Percentiles rank a stretch among this genome's conserved stretches.
phyloP scores from a whole-genome alignment of 805 yeast species.

The Schwanniomyces pseudopolymorphus region DNA sequence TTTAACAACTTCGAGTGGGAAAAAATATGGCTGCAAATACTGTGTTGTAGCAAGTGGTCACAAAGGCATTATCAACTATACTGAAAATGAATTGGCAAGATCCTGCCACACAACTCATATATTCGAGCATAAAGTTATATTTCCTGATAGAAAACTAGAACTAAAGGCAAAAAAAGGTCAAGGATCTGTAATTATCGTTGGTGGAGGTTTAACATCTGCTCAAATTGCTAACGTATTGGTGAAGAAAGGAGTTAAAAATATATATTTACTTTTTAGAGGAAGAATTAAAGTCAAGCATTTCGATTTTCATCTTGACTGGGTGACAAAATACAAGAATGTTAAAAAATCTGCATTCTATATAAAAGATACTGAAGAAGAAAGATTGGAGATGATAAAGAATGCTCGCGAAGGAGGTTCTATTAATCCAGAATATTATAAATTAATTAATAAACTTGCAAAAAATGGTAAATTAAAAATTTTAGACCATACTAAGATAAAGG shows the following conservation, averaged over 20 bases:
- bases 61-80: constrained; percentile 30
- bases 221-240: constrained; percentile 43
- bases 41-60: constrained; percentile 39
- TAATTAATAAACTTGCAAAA: constrained; percentile 26
- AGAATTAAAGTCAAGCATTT: constrained; percentile 44
- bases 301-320: constrained; percentile 51
- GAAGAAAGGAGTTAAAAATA: constrained; percentile 25
- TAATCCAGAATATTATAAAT: constrained; percentile 43
- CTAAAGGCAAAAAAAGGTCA: constrained; percentile 9
- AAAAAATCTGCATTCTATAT: constrained; percentile 45
- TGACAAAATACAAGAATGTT: constrained; percentile 46
- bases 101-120: constrained; percentile 40
- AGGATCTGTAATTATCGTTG: constrained; percentile 35
- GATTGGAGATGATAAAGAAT: constrained; percentile 37
- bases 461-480: constrained; percentile 28
- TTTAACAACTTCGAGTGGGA: constrained; percentile 29
- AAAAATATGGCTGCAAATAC: constrained; percentile 29
- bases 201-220: constrained; percentile 49
- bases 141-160: constrained; percentile 18
- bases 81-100: constrained; percentile 15
- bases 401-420: constrained; percentile 48
- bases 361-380: constrained; percentile 42
- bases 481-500: constrained; percentile 24
- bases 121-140: constrained; percentile 22
- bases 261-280: constrained; percentile 36